These are phyloP conservation scores for Ustulina deusta DNA, from an alignment of 2,329 filamentous ascomycete species.

Conservation along the genomic window DNA sequence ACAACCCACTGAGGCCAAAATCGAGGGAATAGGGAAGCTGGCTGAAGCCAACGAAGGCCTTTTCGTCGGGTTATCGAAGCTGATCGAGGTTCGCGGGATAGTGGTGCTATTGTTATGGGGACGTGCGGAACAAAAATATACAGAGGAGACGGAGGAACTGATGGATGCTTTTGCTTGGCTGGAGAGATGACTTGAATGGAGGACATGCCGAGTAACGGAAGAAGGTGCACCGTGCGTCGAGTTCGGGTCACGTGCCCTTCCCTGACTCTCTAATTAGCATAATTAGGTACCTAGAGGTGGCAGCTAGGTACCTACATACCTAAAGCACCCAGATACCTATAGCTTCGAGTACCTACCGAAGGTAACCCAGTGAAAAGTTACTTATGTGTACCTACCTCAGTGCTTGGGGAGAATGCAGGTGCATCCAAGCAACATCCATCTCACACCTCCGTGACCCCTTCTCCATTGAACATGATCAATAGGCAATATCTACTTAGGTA, in stretches of 20 bases:
- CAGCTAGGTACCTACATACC: not conserved
- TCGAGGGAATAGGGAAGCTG: slow-evolving; percentile 7
- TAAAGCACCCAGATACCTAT: not conserved
- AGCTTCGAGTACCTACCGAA: not conserved
- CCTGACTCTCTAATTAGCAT: not conserved
- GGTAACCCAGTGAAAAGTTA: not conserved
- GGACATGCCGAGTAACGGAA: slow-evolving; percentile 28
- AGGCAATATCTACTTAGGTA: not conserved
- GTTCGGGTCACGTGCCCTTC: slow-evolving; percentile 26
- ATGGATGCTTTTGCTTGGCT: slow-evolving; percentile 19
- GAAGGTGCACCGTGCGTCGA: slow-evolving; percentile 37
- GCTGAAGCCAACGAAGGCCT: slow-evolving; percentile 7
- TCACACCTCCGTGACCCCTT: not conserved
- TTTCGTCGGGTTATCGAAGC: not conserved
- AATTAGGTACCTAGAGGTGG: not conserved
- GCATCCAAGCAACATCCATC: too few relatives aligned
- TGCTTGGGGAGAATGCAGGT: too few relatives aligned
- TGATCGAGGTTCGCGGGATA: not conserved
- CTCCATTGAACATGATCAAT: not conserved
- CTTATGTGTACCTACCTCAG: too few relatives aligned
- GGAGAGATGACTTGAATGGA: slow-evolving; percentile 17
- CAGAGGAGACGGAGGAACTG: slow-evolving; percentile 17
- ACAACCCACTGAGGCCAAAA: slow-evolving; percentile 6
- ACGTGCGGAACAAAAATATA: slow-evolving; percentile 24
- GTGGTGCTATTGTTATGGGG: slow-evolving; percentile 16